Base-by-base conservation (phyloP, 2,329 filamentous ascomycete species). In the Fusarium subtropicale region DNA sequence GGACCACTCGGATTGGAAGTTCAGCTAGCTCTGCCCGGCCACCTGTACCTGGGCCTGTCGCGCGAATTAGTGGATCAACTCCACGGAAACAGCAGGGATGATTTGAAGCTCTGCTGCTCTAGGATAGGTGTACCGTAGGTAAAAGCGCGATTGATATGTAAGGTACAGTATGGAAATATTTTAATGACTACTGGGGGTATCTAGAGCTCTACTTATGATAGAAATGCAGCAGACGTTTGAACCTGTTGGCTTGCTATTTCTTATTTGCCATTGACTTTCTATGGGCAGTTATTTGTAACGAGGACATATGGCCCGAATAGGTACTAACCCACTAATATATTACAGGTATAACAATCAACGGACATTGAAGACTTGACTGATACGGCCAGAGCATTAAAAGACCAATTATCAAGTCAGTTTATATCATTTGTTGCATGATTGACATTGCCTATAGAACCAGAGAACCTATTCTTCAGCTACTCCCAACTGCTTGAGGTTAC, bases 31-130 rank as follows among this genome's bases (percentile, higher is more conserved):
- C 10, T 39, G 36, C 36, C 36, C 11, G 41, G 46, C 42, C 20
- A 41, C 38, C 20, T 41, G 20, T 15, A 10, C 41, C 41, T 26
- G 34, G 13, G 34, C 48, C 60, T 41, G 54, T 48, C 48, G 62
- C 67, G 66, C 71, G 69, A 73, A 42, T 64, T 66, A 44, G 68
- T 71, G 68, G 65, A 47, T 28, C 61, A 30, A 30, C 38, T 46
- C 42, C 55, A 34, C 16, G 47, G 46, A 36, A 42, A 52, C 18
- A 51, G 47, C 41, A 50, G 34, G 33, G 48, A 24, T 20, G 24
- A 18, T 33, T 58, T n/a, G 46, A 45, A 42, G 46, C 48, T 52
- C 48, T 52, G 56, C 47, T 50, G 53, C 52, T 66, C 61, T 71
- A 56, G 68, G 68, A 58, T 44, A 71, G 20, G 20, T 22, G 20